Evolutionary conservation across 2,329 filamentous ascomycete species (phyloP), one percentile per base, ranked within the genome.

Genomic region (Shiraia bambusicola): DNA sequence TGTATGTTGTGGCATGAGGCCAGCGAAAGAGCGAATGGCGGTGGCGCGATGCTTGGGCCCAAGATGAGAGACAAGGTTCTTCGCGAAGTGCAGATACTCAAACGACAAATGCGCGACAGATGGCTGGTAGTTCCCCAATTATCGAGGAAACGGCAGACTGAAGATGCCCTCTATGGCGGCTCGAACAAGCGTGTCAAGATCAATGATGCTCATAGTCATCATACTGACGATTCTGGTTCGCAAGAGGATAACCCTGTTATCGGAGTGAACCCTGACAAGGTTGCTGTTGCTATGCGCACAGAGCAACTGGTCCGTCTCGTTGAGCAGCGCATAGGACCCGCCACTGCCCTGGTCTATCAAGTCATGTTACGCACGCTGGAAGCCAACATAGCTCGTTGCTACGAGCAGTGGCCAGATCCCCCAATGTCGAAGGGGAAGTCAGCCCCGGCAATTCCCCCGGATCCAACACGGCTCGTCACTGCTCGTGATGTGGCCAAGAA

Each of bases 191-290:
- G 65, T 7, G 26, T 61, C 11, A 69, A 63, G 42, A 22, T 54
- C 10, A 64, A 63, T 17, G 59, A 56, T n/a, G 45, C 40, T 9
- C 54, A 58, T 5, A 44, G 46, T 1, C 54, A 48, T 42, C 31
- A 47, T 10, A 28, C 40, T 7, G 24, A 40, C 2, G 32, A 36
- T 28, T 39, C 32, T 11, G 37, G 42, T 9, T 50, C 53, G 6
- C 42, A 48, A 13, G 61, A 94, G 84, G 79, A 82, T 35, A 80
- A 86, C 43, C 75, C 90, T 50, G 77, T 91, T 26, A 75, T 97
- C 34, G 82, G 85, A 19, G 76, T 96, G 40, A 96, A 95, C 63
- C 85, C 88, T 59, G 86, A 91, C 41, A 94, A 92, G 66, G 88
- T 89, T 45, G 75, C 85, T 6, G 87, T 96, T 8, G 83, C 87